Evolutionary conservation across 1,284 basidiomycete species (phyloP), one percentile per base, ranked within the genome.

Genomic region (Naganishia albida): DNA sequence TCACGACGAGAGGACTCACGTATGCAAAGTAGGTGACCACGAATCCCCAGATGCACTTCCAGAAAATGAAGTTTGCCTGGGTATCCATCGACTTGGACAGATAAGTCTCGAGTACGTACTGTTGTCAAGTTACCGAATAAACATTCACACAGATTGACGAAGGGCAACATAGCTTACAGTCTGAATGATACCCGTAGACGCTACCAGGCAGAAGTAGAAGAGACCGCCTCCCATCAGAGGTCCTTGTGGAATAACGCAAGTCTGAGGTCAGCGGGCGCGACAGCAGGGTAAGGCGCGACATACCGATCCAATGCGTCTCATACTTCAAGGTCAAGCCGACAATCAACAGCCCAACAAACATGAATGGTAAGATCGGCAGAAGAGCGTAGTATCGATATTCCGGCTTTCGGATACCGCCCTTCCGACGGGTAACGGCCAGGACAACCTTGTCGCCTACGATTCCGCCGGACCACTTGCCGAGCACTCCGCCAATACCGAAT

Each of bases 41-140:
- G 50, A 80, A 80, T 23, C 75, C 75, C 70, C 76, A 75, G n/a
- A 74, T 70, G 63, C 71, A 73, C 72, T 78, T 78, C 72, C 75
- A 75, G 68, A 80, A 77, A 65, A 74, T 74, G 70, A 77, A 80
- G 39, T 74, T 73, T 25, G 76, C 75, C 59, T 78, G 75, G 15
- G 74, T 75, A 64, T 76, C 74, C 65, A 75, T 75, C 0, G 71
- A 70, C 42, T 70, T 65, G 18, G 68, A 52, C 56, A 78, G 46
- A 69, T 76, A 77, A 40, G 67, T 68, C 67, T 80, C 78, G 65
- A 78, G 69, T 30, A 77, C 75, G 69, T 78, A 78, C 53, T 72
- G 69, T 62, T 67, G 68, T n/a, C n/a, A 20, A 71, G 20, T 39
- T 68, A 25, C 26, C 20, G 44, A 38, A 20, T 18, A 1, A 3